phyloP scores from a whole-genome alignment of 78 protist genomes.

The Dictyostelium intermedium region DNA sequence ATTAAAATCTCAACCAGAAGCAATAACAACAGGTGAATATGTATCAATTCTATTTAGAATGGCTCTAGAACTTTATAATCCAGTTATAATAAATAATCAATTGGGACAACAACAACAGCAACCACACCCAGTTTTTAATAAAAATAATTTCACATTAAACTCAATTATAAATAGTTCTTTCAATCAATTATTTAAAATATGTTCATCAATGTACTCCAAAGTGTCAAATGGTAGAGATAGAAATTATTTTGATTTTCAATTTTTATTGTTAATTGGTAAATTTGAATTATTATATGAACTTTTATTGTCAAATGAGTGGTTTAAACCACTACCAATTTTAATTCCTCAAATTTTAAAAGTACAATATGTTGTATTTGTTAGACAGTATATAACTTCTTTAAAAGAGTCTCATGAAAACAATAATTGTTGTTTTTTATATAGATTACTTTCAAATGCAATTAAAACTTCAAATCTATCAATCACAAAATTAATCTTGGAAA shows the following conservation, averaged over 20 bases:
- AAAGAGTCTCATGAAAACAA: background rate
- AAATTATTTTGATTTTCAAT: background rate
- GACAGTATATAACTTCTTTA: no score
- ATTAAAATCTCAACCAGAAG: background rate
- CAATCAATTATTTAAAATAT: background rate
- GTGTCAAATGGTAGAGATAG: background rate
- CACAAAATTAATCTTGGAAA: background rate
- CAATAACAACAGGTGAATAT: background rate
- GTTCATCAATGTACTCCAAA: background rate
- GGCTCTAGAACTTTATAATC: background rate
- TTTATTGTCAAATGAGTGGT: no score
- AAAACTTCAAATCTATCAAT: background rate
- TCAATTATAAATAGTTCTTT: background rate
- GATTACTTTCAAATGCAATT: background rate
- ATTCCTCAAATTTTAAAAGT: background rate
- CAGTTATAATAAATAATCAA: background rate
- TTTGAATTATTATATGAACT: background rate
- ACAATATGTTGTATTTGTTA: background rate
- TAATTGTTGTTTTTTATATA: no score
- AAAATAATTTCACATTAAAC: background rate
- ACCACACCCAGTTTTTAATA: background rate
- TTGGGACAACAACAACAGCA: no score
- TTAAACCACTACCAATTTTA: background rate
- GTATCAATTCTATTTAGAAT: background rate
- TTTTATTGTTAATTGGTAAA: background rate